Evolutionary conservation across 2,329 filamentous ascomycete species (phyloP).

Genomic region (Diaporthe helianthi): DNA sequence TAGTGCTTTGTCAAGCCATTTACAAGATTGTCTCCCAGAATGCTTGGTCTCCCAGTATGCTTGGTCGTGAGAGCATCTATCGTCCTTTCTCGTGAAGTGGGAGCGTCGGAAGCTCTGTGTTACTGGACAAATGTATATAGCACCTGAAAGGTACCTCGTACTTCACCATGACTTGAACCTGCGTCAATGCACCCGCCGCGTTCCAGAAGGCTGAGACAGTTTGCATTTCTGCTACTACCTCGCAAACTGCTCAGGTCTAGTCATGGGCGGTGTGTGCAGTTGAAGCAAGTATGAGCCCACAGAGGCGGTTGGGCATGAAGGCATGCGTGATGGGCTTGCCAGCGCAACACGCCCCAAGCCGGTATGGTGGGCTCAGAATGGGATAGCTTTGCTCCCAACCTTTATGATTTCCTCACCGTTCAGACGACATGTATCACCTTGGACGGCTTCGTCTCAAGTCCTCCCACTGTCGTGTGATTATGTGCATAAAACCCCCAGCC

Average conservation of each 20-base stretch:
- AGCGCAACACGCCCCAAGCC: constrained; percentile 2
- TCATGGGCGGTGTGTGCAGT: background rate
- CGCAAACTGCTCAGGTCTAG: background rate
- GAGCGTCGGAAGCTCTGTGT: background rate
- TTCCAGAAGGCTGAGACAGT: constrained; percentile 19
- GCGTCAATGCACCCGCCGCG: constrained; percentile 10
- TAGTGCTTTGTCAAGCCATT: background rate
- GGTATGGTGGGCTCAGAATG: constrained; percentile 1
- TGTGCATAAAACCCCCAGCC: constrained; percentile 3
- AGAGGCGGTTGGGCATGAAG: constrained; percentile 13
- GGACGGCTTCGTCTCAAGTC: constrained; percentile 23
- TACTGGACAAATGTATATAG: background rate
- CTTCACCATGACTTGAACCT: background rate
- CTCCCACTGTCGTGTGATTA: constrained; percentile 10
- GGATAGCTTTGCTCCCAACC: background rate
- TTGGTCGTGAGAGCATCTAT: background rate
- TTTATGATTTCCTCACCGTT: constrained; percentile 1
- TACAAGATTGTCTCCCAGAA: background rate
- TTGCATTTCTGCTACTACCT: constrained; percentile 8
- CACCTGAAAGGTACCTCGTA: background rate
- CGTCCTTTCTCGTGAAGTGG: background rate
- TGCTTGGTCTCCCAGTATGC: background rate
- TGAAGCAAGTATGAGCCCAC: background rate
- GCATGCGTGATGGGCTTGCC: background rate
- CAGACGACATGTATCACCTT: constrained; percentile 21